A percentile compares a stretch with the other conserved stretches of the same genome.
Evolutionary conservation across 495 filamentous ascomycete species (phyloP).

Genomic region (Penicillium canariense): DNA sequence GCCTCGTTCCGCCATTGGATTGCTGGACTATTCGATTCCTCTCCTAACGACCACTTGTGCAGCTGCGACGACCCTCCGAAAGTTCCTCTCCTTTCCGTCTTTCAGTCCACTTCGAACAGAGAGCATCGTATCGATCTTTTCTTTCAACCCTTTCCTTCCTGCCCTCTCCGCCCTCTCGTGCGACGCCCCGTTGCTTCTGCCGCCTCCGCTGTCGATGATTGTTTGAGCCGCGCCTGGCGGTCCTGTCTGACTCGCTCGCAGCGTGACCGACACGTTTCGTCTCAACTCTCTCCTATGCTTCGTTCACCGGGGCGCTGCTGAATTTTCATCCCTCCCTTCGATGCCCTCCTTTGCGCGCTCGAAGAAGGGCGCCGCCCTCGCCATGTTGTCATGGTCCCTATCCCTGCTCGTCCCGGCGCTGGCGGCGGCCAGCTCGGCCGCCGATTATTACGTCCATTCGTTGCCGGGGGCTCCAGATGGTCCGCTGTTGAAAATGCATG

Average conservation of each 20-base stretch:
- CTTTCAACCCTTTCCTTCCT: neutral
- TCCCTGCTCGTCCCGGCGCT: constrained; percentile 26
- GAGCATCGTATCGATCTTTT: too few relatives aligned
- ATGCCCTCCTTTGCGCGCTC: constrained; percentile 20
- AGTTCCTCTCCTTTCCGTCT: constrained; percentile 13
- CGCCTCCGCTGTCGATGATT: constrained; percentile 15
- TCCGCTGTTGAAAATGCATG: constrained; percentile 91
- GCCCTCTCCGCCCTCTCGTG: neutral
- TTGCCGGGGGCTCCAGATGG: constrained; percentile 84
- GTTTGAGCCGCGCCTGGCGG: constrained; percentile 16
- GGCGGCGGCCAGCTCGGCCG: constrained; percentile 57
- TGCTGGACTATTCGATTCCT: too few relatives aligned
- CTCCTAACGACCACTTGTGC: constrained; percentile 7
- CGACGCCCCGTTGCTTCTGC: neutral
- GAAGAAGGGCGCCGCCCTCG: constrained; percentile 14
- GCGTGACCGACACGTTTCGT: neutral
- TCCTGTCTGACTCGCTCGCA: neutral
- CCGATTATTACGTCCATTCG: constrained; percentile 83
- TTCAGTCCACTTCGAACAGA: too few relatives aligned
- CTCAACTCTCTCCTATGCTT: constrained; percentile 1
- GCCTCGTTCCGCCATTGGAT: constrained; percentile 1
- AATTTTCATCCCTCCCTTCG: constrained; percentile 15
- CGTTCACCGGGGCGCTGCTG: neutral
- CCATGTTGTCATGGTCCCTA: constrained; percentile 28
- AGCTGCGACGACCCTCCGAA: constrained; percentile 13